Conservation (phyloP, 495 filamentous ascomycete genomes). For the Friedmanniomyces endolithicus region DNA sequence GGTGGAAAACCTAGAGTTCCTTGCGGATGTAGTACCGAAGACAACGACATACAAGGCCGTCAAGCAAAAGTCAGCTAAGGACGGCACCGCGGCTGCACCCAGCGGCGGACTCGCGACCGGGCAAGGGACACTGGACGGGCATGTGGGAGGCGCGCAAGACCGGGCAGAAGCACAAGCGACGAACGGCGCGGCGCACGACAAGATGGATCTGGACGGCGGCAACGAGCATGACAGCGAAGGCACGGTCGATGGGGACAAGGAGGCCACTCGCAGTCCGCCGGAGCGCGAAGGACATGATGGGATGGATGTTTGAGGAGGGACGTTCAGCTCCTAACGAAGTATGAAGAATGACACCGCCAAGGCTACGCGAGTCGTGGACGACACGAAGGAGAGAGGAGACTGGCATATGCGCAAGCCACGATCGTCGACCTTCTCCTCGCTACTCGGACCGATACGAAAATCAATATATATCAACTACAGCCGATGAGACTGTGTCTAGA, state of each 20-base stretch:
- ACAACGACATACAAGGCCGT: conserved; percentile 68
- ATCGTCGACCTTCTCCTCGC: too few species aligned
- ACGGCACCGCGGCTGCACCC: background rate
- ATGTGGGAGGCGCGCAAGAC: background rate
- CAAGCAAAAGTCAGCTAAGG: conserved; percentile 39
- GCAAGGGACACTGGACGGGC: background rate
- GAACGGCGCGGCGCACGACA: background rate
- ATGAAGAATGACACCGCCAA: background rate
- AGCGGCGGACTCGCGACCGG: background rate
- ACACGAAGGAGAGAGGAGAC: too few species aligned
- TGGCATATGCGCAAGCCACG: too few species aligned
- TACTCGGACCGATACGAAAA: too few species aligned
- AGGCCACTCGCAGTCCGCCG: background rate
- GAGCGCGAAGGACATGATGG: background rate
- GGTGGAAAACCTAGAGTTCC: conserved; percentile 90
- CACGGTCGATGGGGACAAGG: background rate
- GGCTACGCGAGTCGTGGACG: too few species aligned
- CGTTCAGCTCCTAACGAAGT: background rate
- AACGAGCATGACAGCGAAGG: background rate
- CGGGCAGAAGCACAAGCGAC: background rate
- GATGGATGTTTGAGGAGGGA: background rate
- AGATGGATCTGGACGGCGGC: background rate
- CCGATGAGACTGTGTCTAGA: too few species aligned
- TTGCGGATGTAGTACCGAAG: conserved; percentile 78
- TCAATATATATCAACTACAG: too few species aligned